Conservation (phyloP, 164 flowering plant genomes). For the Piper longum region DNA sequence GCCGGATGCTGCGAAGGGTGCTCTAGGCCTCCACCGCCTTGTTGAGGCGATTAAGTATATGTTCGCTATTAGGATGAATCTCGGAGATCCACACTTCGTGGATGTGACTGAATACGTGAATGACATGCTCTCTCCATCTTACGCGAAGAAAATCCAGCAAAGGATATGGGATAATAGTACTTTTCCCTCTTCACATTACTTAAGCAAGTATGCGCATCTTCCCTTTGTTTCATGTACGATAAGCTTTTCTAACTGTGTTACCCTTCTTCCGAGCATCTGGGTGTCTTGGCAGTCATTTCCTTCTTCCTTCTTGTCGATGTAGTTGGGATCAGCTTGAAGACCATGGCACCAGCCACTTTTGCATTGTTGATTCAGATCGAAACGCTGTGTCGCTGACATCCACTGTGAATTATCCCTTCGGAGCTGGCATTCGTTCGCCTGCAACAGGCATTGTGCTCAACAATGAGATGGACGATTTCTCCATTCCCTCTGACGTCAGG, state of each 20-base stretch:
- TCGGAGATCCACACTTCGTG: constrained; percentile 77
- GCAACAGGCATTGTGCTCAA: constrained; percentile 75
- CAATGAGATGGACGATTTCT: constrained; percentile 86
- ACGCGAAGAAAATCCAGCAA: constrained; percentile 36
- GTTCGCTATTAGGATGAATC: constrained; percentile 74
- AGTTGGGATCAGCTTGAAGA: constrained; percentile 41
- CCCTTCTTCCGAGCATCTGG: too few relatives aligned
- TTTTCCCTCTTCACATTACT: constrained; percentile 50
- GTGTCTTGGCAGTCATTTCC: neutral
- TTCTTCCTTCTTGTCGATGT: neutral
- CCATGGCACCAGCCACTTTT: constrained; percentile 83
- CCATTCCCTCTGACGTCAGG: too few relatives aligned
- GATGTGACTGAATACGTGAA: constrained; percentile 20
- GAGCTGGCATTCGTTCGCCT: constrained; percentile 47
- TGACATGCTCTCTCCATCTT: constrained; percentile 64
- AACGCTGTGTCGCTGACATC: constrained; percentile 26
- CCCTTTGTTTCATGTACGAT: neutral
- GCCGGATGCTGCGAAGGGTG: constrained; percentile 36
- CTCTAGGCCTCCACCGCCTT: constrained; percentile 64
- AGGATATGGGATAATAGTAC: constrained; percentile 77
- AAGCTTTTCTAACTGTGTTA: too few relatives aligned
- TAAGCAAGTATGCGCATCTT: constrained; percentile 31
- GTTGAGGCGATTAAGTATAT: constrained; percentile 83
- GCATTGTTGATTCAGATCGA: constrained; percentile 19
- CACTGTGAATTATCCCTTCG: constrained; percentile 24